These are phyloP conservation scores for Ustilago esculenta DNA, from an alignment of 1,284 basidiomycete species.

Conservation along the genomic window DNA sequence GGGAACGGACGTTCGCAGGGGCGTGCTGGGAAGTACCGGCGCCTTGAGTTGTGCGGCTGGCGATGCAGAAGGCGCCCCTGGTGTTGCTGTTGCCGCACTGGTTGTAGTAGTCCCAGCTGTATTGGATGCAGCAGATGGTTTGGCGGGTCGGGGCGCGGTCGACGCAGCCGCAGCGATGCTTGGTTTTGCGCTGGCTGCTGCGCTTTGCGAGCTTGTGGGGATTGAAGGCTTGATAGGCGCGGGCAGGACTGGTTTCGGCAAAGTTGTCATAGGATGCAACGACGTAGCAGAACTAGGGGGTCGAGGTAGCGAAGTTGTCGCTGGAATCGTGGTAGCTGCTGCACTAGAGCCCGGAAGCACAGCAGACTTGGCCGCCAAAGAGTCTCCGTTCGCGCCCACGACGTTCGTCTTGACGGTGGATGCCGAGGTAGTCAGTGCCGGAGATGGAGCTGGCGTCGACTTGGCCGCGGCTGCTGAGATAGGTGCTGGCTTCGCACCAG, in stretches of 20 bases:
- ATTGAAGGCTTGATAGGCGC: slow-evolving; percentile 31
- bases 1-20: slow-evolving; percentile 18
- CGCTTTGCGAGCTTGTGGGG: slow-evolving; percentile 10
- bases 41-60: slow-evolving; percentile 9
- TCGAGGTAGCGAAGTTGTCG: slow-evolving; percentile 22
- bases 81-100: neutral
- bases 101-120: neutral
- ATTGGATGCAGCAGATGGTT: neutral
- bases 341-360: neutral
- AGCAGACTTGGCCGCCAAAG: slow-evolving; percentile 13
- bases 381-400: slow-evolving; percentile 6
- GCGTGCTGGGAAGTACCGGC: slow-evolving; percentile 25
- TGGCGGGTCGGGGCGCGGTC: neutral
- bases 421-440: neutral
- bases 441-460: slow-evolving; percentile 1
- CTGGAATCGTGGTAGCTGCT: slow-evolving; percentile 1
- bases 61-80: neutral
- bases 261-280: slow-evolving; percentile 21
- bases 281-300: slow-evolving; percentile 22
- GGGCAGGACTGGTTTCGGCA: slow-evolving; percentile 40
- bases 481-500: slow-evolving; percentile 1
- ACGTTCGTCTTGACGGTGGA: neutral
- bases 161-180: neutral
- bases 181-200: slow-evolving; percentile 3
- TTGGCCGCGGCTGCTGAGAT: slow-evolving; percentile 7